Conservation (phyloP, 2,329 filamentous ascomycete species). For the Fusarium foetens region DNA sequence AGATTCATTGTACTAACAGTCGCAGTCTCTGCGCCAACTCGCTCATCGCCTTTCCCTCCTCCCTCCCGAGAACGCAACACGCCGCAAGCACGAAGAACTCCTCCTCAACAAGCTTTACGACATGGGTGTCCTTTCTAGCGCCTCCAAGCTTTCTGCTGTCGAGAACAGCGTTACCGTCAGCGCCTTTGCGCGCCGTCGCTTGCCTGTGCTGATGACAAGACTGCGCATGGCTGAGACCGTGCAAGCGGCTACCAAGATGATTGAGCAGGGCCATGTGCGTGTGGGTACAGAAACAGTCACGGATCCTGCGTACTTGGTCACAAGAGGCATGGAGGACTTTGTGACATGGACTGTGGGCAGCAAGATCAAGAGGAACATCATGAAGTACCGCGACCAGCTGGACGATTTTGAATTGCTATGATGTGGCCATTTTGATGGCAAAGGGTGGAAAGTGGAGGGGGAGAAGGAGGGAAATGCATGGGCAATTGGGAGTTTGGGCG, state of each 20-base stretch:
- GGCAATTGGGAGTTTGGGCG: conserved; percentile 38
- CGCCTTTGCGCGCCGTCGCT: conserved; percentile 82
- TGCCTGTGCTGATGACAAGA: conserved; percentile 92
- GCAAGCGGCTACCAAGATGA: conserved; percentile 83
- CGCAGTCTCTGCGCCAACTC: conserved; percentile 82
- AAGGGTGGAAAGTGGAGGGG: not conserved
- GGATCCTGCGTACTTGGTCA: conserved; percentile 89
- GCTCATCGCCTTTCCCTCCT: conserved; percentile 89
- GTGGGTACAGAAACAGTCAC: conserved; percentile 91
- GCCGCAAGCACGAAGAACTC: conserved; percentile 85
- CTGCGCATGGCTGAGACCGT: conserved; percentile 93
- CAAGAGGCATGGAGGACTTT: conserved; percentile 91
- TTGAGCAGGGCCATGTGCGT: conserved; percentile 93
- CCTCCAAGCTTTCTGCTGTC: conserved; percentile 82
- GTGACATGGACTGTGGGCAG: conserved; percentile 96
- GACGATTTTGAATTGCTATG: conserved; percentile 94
- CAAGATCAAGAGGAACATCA: conserved; percentile 96
- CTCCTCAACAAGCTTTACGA: conserved; percentile 92
- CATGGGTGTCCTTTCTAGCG: conserved; percentile 84
- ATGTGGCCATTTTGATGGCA: conserved; percentile 38
- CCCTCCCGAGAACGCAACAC: conserved; percentile 79
- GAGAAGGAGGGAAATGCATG: conserved; percentile 2
- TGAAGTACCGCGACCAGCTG: conserved; percentile 93
- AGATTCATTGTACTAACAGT: conserved; percentile 11
- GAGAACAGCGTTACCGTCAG: conserved; percentile 91